Evolutionary conservation across 2,329 filamentous ascomycete species (phyloP), one percentile per base, ranked within the genome.

Genomic region (Fusarium sp.): DNA sequence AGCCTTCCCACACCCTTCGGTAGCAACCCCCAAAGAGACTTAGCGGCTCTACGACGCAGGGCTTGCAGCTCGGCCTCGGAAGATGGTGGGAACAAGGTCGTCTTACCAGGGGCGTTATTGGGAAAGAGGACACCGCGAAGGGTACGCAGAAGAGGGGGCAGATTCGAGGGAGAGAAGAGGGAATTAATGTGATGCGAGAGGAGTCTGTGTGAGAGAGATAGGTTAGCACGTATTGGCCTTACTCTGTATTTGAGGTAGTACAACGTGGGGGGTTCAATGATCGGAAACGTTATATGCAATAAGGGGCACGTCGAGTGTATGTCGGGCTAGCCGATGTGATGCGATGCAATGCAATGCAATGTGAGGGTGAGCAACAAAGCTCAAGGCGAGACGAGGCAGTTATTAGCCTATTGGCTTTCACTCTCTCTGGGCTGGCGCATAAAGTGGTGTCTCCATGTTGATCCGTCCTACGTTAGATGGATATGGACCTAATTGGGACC

Each of bases 71-170:
- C 88, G 76, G 89, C 85, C 61, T 90, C 86, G 71, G 88, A 88
- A 54, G 86, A 86, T 67, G 91, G 90, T 58, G 92, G 87, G 59
- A 87, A 83, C 74, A 91, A 84, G 67, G 88, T 87, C 76, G 91
- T 86, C 73, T 90, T 88, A 67, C 91, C 92, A 70, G 92, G 91
- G 77, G 89, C 87, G 82, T 97, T 97, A 83, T 94, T 93, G 75
- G 96, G 96, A 81, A 98, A 98, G 63, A 98, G 86, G 69, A 93
- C 89, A 77, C 89, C 90, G 80, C 96, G 93, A 78, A 93, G 87
- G 75, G 90, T 88, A 80, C 90, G 89, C 77, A 96, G 88, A 75
- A 94, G 82, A 80, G 86, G 86, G 80, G 93, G 90, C 63, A 95
- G 85, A 75, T 89, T 86, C 70, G 87, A 86, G 75, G 91, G 86